Percentiles rank a stretch among this genome's conserved stretches.
These are phyloP conservation scores for Artemisia annua DNA, from an alignment of 129 eudicot genomes.

Conservation along the genomic window DNA sequence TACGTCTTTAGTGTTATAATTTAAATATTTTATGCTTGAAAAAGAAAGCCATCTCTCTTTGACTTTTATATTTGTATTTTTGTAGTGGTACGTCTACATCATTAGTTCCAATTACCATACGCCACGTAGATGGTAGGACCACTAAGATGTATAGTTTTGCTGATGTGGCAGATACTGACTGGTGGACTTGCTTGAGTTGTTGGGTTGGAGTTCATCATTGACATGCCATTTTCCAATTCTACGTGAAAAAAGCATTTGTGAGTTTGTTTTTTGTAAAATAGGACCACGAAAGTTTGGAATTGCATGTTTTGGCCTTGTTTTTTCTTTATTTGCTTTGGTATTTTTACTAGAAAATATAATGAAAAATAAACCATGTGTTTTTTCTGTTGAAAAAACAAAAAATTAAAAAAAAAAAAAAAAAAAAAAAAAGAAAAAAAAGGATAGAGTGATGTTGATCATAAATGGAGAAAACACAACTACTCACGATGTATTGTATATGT, in stretches of 20 bases:
- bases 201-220: slow-evolving; percentile 20
- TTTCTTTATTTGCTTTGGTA: background rate
- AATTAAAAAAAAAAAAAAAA: no score
- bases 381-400: no score
- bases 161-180: slow-evolving; percentile 20
- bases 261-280: slow-evolving; percentile 11
- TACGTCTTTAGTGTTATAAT: no score
- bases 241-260: slow-evolving; percentile 3
- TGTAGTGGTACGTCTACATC: slow-evolving; percentile 16
- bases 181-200: background rate
- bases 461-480: background rate
- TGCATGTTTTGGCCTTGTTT: background rate
- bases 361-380: no score
- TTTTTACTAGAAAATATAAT: background rate
- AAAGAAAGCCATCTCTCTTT: slow-evolving; percentile 25
- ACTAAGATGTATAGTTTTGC: background rate
- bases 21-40: background rate
- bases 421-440: background rate
- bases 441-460: background rate
- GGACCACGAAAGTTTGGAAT: background rate
- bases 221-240: background rate
- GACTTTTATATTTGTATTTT: slow-evolving; percentile 10
- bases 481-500: background rate
- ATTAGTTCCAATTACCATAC: background rate
- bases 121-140: slow-evolving; percentile 13